phyloP scores from a whole-genome alignment of 495 filamentous ascomycete species.

The Penicillium macrosclerotiorum region DNA sequence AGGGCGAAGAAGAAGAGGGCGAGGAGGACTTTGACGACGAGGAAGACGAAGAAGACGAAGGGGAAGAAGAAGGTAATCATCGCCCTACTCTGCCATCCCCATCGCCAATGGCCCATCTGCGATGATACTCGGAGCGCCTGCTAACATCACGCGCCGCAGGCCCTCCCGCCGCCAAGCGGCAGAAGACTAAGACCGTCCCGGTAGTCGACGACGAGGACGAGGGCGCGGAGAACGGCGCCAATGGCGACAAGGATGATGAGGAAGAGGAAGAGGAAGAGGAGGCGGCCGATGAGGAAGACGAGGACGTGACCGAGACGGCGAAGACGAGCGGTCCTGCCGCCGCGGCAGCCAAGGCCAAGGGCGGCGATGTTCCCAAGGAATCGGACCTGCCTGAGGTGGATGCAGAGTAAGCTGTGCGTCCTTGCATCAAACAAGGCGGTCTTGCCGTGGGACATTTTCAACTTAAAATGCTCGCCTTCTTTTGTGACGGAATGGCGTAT shows the following conservation, averaged over 20 bases:
- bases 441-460: not conserved
- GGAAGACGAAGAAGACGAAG: conserved; percentile 27
- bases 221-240: conserved; percentile 31
- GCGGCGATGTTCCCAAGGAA: conserved; percentile 46
- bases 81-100: no score
- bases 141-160: conserved; percentile 20
- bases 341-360: conserved; percentile 43
- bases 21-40: conserved; percentile 20
- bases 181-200: conserved; percentile 14
- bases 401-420: conserved; percentile 7
- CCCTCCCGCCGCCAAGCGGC: conserved; percentile 40
- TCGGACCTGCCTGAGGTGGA: conserved; percentile 43
- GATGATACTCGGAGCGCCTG: no score
- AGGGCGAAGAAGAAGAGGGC: conserved; percentile 35
- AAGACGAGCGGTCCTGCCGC: conserved; percentile 43
- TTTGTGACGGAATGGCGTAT: not conserved
- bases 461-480: not conserved
- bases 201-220: conserved; percentile 28
- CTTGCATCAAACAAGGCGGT: not conserved
- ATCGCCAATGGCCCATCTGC: no score
- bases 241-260: conserved; percentile 28
- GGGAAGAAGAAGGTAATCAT: conserved; percentile 15
- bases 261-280: conserved; percentile 32
- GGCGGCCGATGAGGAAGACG: conserved; percentile 35
- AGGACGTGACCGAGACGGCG: conserved; percentile 32